These are phyloP conservation scores for Babesia caballi DNA, from an alignment of 169 alveolate genomes.

Conservation along the genomic window DNA sequence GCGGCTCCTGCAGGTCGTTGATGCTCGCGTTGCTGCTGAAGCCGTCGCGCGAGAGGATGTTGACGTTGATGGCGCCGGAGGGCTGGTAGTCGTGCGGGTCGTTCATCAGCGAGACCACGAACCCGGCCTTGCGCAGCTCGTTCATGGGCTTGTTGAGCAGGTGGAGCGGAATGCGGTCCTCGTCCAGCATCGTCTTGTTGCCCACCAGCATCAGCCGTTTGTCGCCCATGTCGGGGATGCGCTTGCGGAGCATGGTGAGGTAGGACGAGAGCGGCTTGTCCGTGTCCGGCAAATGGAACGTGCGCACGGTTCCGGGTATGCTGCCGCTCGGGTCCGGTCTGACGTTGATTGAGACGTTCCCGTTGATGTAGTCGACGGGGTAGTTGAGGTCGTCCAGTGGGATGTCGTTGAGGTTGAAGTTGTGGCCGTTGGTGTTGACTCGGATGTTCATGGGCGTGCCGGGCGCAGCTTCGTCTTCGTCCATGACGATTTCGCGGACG, in stretches of 20 bases:
- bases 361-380: constrained; percentile 45
- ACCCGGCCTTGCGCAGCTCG: constrained; percentile 41
- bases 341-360: constrained; percentile 46
- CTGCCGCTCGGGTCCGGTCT: constrained; percentile 47
- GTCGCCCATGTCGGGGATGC: constrained; percentile 39
- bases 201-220: constrained; percentile 34
- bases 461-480: constrained; percentile 39
- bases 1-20: constrained; percentile 57
- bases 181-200: constrained; percentile 32
- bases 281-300: constrained; percentile 50
- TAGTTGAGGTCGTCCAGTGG: constrained; percentile 45
- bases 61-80: constrained; percentile 18
- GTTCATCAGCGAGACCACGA: constrained; percentile 29
- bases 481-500: constrained; percentile 37
- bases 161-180: constrained; percentile 42
- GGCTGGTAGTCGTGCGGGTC: constrained; percentile 28
- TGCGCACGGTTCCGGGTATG: constrained; percentile 48
- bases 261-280: constrained; percentile 21
- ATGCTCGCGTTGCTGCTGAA: constrained; percentile 13
- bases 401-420: constrained; percentile 19
- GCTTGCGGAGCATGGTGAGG: neutral
- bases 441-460: constrained; percentile 56
- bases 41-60: constrained; percentile 54
- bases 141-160: constrained; percentile 40
- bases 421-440: constrained; percentile 30